Base-by-base conservation (phyloP, 2,329 filamentous ascomycete species). In the Ophiocordyceps unilateralis region DNA sequence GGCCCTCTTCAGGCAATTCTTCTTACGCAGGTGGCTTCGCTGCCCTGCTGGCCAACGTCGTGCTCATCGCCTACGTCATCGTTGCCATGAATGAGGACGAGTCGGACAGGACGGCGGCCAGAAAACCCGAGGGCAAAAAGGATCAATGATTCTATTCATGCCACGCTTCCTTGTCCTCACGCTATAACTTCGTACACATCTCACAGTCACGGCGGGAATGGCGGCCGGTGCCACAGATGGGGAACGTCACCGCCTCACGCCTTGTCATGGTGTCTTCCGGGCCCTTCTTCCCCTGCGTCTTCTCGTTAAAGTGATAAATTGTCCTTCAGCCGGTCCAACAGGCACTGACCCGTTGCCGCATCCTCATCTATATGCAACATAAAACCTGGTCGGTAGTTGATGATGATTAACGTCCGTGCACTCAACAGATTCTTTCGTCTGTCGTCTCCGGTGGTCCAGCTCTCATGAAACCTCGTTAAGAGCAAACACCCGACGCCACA, bases 51-150 rank as follows among this genome's bases (percentile, higher is more conserved):
- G 91, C 91, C 12, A 98, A 98, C 53, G 74, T 93, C 2, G 86
- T 98, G 4, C 67, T 98, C 41, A 74, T 96, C 45, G 78, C 73
- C n/a, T 98, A 96, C 61, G 76, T 96, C 38, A 66, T 95, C 44
- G 85, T 94, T 19, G 91, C 91, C 4, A 88, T 94, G 74, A 78
- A 73, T 47, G 91, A 98, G 59, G 91, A 96, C 55, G 65, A 74
- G 50, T 63, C 64, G 2, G 69, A 72, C 17, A 61, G 63, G 49
- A 47, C 55, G 30, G 66, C 67, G 46, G 66, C 65, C 36, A 51
- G 53, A 47, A 64, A 63, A 51, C 54, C 55, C 36, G 64, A 68
- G 43, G 58, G 53, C 42, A 75, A 73, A 60, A 76, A 76, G 55
- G 60, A 67, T 39, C 59, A 38, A 38, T 38, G 17, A 21, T 32